Base-by-base conservation (phyloP, 129 eudicot genomes). In the Tanacetum coccineum region DNA sequence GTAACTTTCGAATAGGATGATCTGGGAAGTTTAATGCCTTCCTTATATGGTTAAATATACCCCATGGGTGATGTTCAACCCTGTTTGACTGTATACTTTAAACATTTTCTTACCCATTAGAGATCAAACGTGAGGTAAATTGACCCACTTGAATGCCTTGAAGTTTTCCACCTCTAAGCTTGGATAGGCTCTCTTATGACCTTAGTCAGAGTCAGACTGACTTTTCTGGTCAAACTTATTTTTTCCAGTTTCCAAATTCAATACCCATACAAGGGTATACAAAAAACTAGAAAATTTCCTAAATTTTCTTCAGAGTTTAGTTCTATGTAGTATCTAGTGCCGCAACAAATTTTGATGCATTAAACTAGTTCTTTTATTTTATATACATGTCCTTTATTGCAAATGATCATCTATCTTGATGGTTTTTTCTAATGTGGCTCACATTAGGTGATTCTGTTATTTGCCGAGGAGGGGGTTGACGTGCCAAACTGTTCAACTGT, bases 391-490 rank as follows among this genome's bases (percentile, higher is more conserved):
- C 64, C 53, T 32, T 42, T 52, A 59, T 8, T 36, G 46, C 54
- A 40, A 42, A 53, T 42, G 3, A 0, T 18, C 48, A 47, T 58
- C 75, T 59, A 39, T 18, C 40, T 60, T 71, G 55, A 60, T 71
- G 61, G 30, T 13, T 7, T 71, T 48, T 18, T 15, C 46, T 50
- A 25, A 71, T 13, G 21, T 57, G 60, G 17, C 32, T 18, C 28
- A 25, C 36, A 68, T 44, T 54, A 89, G 96, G 94, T 89, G 68
- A 83, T 83, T 73, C 54, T 89, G 32, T 67, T 89, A 40, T 81
- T 86, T 80, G 73, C 96, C 66, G 94, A 86, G 79, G 94, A 86
- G 79, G 95, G 83, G 59, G 74, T 81, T 66, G 59, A 83, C 14
- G 80, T 86, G 54, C 84, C 86, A 26, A 80, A 76, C 51, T 86